Evolutionary conservation across 148 eudicot species (phyloP).

Genomic region (Rhododendron ferrugineum): DNA sequence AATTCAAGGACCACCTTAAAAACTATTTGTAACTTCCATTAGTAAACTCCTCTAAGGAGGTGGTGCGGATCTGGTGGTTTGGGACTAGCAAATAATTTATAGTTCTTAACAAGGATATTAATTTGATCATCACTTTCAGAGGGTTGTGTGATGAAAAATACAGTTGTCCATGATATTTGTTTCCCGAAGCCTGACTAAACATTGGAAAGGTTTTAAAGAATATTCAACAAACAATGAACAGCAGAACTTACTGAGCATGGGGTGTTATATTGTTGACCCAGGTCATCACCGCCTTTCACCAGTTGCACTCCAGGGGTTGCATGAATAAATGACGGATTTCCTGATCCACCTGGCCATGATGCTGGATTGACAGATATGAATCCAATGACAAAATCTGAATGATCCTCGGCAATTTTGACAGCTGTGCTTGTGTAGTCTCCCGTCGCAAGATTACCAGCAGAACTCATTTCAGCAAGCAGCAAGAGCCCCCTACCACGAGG

Average conservation of each 20-base stretch:
- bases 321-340: slow-evolving; percentile 78
- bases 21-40: neutral
- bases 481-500: slow-evolving; percentile 83
- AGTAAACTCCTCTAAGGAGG: neutral
- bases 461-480: slow-evolving; percentile 98
- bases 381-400: slow-evolving; percentile 94
- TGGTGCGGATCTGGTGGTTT: neutral
- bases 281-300: slow-evolving; percentile 90
- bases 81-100: neutral
- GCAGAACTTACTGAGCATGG: slow-evolving; percentile 66
- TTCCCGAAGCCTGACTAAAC: neutral
- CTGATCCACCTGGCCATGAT: slow-evolving; percentile 75
- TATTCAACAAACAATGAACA: neutral
- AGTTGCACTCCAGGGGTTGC: slow-evolving; percentile 97
- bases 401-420: slow-evolving; percentile 78
- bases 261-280: slow-evolving; percentile 95
- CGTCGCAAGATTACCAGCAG: slow-evolving; percentile 89
- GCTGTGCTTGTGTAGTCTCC: slow-evolving; percentile 98
- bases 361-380: slow-evolving; percentile 97
- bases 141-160: neutral
- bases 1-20: neutral
- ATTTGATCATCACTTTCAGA: neutral
- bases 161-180: neutral
- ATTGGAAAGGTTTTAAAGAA: neutral
- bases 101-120: neutral